Percentiles rank a stretch among this genome's conserved stretches.
Evolutionary conservation across 345 rosid species (phyloP).

Genomic region (Brassica juncea): DNA sequence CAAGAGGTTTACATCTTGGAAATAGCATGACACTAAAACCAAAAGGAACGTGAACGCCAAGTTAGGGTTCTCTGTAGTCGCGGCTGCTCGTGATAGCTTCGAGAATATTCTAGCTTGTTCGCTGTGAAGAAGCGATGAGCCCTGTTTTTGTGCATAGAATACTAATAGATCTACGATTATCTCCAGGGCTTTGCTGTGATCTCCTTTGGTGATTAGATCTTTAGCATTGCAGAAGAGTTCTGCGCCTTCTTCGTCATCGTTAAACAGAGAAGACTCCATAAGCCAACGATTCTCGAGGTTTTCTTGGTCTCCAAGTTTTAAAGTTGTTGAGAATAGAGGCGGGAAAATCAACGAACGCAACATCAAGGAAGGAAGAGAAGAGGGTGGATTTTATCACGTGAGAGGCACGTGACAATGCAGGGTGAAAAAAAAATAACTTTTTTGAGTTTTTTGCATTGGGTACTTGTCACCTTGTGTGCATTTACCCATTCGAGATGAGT

Average conservation of each 20-base stretch:
- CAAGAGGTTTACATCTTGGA: neutral
- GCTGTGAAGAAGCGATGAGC: neutral
- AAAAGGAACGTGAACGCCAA: neutral
- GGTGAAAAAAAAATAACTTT: neutral
- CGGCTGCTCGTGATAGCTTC: neutral
- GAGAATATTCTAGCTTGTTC: neutral
- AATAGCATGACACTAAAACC: neutral
- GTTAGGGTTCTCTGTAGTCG: neutral
- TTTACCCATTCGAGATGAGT: too few relatives aligned
- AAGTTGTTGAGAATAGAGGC: neutral
- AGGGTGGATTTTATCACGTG: conserved; percentile 18
- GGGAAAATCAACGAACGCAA: neutral
- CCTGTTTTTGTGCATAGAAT: neutral
- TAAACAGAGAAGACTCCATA: neutral
- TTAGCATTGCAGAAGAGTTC: neutral
- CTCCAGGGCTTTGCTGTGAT: conserved; percentile 19
- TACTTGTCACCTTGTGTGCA: neutral
- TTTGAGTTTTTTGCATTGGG: neutral
- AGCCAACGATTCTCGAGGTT: neutral
- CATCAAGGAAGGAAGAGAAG: neutral
- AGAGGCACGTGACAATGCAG: conserved; percentile 4
- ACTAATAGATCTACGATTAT: conserved; percentile 5
- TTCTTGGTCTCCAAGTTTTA: neutral
- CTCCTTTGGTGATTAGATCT: neutral
- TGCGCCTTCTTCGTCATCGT: neutral